Conservation (phyloP, 2,329 filamentous ascomycete species). For the Nakataea oryzae region DNA sequence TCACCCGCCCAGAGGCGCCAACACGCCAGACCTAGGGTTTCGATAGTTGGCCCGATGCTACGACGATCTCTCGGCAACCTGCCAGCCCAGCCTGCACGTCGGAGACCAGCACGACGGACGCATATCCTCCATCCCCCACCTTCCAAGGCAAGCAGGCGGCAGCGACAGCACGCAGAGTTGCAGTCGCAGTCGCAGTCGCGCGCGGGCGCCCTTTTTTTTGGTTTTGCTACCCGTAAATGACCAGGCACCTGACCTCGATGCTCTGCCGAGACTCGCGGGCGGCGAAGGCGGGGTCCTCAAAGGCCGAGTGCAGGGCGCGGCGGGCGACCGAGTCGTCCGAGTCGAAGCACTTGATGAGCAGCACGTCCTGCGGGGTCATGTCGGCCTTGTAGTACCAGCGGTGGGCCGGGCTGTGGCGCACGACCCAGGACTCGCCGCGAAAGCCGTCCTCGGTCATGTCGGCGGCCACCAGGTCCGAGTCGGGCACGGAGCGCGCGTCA, state of each 20-base stretch:
- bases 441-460: constrained; percentile 20
- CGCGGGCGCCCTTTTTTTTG: too few species aligned
- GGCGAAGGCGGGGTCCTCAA: constrained; percentile 31
- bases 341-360: constrained; percentile 50
- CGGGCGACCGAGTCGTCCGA: constrained; percentile 23
- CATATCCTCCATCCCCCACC: not conserved
- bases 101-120: not conserved
- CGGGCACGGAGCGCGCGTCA: constrained; percentile 23
- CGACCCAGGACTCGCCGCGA: constrained; percentile 25
- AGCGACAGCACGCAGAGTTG: not conserved
- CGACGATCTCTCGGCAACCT: not conserved
- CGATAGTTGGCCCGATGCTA: not conserved
- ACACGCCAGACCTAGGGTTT: not conserved
- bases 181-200: too few species aligned
- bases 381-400: constrained; percentile 41
- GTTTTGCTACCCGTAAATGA: constrained; percentile 31
- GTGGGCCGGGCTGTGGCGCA: constrained; percentile 20
- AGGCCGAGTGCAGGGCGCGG: constrained; percentile 41
- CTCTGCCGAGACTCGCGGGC: constrained; percentile 33
- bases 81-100: not conserved
- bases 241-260: constrained; percentile 43
- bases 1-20: not conserved
- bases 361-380: constrained; percentile 38
- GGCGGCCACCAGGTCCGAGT: constrained; percentile 26
- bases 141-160: not conserved